Percentiles rank a stretch among this genome's conserved stretches.
Conservation (phyloP, 2,329 filamentous ascomycete genomes). For the Sarocladium kiliense region DNA sequence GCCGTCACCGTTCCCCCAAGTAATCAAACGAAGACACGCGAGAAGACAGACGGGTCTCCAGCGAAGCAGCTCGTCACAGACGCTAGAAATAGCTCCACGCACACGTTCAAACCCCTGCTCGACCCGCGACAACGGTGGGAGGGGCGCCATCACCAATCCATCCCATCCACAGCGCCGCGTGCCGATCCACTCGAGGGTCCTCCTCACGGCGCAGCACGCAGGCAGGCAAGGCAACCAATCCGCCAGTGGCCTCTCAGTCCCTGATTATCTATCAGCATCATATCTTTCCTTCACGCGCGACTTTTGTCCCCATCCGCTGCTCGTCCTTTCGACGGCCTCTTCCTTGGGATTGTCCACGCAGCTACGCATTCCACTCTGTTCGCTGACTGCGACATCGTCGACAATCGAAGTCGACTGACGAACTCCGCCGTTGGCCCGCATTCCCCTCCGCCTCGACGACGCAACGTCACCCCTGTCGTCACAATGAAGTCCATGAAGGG, state of each 20-base stretch:
- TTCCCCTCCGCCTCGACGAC: constrained; percentile 17
- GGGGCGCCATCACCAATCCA: not conserved
- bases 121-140: not conserved
- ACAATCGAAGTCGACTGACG: constrained; percentile 13
- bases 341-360: not conserved
- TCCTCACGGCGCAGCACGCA: not conserved
- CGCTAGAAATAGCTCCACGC: not conserved
- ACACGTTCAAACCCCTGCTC: not conserved
- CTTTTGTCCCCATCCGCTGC: not conserved
- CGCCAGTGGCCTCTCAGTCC: no score
- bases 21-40: not conserved
- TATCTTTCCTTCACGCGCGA: not conserved
- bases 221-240: constrained; percentile 1
- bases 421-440: constrained; percentile 6
- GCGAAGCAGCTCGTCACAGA: not conserved
- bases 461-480: constrained; percentile 11
- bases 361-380: constrained; percentile 6
- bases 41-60: not conserved
- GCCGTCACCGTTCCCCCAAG: not conserved
- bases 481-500: constrained; percentile 44
- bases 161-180: not conserved
- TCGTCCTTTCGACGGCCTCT: not conserved
- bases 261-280: constrained; percentile 2
- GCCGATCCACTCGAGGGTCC: constrained; percentile 1
- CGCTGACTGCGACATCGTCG: not conserved